Evolutionary conservation across 2,329 filamentous ascomycete species (phyloP), one percentile per base, ranked within the genome.

Genomic region (Penicillium freii): DNA sequence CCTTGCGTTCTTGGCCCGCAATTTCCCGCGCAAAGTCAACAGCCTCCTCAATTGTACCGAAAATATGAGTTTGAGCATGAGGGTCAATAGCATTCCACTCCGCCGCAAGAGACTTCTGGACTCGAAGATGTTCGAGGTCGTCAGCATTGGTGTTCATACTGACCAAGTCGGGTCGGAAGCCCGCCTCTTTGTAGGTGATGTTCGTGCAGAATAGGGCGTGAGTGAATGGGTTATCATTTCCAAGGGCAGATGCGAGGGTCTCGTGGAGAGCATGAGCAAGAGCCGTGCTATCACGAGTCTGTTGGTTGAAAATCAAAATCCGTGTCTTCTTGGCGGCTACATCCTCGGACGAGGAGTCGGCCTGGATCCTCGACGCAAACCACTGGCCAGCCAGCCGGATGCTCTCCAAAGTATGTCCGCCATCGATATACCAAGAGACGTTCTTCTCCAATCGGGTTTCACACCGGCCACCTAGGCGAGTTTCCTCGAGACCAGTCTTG

Each of bases 231-330:
- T 72, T 73, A 46, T 66, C 67, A 40, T 75, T 66, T 58, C 73
- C 48, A 53, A 80, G 48, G 56, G 76, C 68, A 54, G 75, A 60
- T 45, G 73, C 68, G 51, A 90, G 77, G 2, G 84, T 84, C 10
- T 78, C 71, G 55, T 91, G 80, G 1, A 96, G 78, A 0, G 81
- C 81, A 33, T 75, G 76, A 2, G 93, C 82, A 1, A 95, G 81
- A 17, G 82, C 78, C 4, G 79, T 76, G 5, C 90, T 89, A 68
- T 96, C 87, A 33, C 92, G 85, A 10, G 91, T 91, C 70, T 96
- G 91, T 74, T 97, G 93, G 74, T 97, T 97, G 80, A 97, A 97
- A 47, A 97, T 82, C 45, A 97, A 77, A 56, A 88, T 79, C 0
- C 90, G 78, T 6, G 77, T 71, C 44, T 78, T 74, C 51, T 68